Evolutionary conservation across 2,329 filamentous ascomycete genomes (phyloP).

Genomic region (Colletotrichum agaves): DNA sequence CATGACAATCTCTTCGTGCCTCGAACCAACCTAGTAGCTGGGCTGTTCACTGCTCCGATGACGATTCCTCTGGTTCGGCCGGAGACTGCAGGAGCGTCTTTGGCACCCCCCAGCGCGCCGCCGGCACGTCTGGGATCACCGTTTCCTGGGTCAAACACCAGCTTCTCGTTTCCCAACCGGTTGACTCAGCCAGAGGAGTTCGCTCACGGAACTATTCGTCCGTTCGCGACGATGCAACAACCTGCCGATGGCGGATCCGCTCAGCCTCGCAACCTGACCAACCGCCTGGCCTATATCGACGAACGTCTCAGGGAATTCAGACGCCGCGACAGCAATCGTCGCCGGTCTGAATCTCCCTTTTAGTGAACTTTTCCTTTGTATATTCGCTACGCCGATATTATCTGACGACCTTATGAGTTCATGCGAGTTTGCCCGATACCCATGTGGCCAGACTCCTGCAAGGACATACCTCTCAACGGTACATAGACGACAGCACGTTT

Average conservation of each 20-base stretch:
- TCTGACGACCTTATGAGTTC: constrained; percentile 36
- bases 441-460: constrained; percentile 30
- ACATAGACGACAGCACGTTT: constrained; percentile 37
- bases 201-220: constrained; percentile 57
- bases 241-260: constrained; percentile 48
- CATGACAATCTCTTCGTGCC: constrained; percentile 54
- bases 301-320: constrained; percentile 66
- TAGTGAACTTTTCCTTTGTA: constrained; percentile 46
- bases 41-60: constrained; percentile 47
- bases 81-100: constrained; percentile 13
- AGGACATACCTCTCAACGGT: constrained; percentile 31
- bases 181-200: constrained; percentile 59
- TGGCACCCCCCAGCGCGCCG: constrained; percentile 46
- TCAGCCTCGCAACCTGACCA: constrained; percentile 58
- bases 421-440: constrained; percentile 34
- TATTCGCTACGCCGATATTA: constrained; percentile 36
- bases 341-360: constrained; percentile 62
- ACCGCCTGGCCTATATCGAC: constrained; percentile 67
- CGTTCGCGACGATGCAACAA: constrained; percentile 69
- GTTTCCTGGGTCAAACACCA: constrained; percentile 61
- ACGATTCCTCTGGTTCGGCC: constrained; percentile 13
- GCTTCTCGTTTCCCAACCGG: constrained; percentile 70
- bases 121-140: constrained; percentile 68
- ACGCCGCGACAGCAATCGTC: constrained; percentile 52
- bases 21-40: constrained; percentile 54